Evolutionary conservation across 768 basidiomycete species (phyloP), one percentile per base, ranked within the genome.

Genomic region (Cystoderma amianthinum): DNA sequence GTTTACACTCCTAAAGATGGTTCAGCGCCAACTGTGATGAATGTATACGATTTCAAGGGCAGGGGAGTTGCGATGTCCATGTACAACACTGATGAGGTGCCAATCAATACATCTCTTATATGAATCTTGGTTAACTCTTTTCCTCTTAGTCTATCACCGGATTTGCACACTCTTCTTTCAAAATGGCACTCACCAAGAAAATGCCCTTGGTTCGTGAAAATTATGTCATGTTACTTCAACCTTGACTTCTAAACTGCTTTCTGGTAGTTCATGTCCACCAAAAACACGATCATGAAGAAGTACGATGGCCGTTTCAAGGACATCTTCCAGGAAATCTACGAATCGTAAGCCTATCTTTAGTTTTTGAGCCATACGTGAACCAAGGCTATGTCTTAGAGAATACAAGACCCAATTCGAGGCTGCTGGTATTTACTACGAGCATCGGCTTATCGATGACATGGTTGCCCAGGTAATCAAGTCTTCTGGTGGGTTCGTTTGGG

Each of bases 261-360:
- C 11, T 17, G 18, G 16, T 39, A 88, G 80, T 97, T 94, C 74
- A 80, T 98, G 87, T 93, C 90, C 9, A 98, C 95, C 32, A 97
- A 99, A 71, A 98, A 95, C 67, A 95, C 91, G 17, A 94, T 95
- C 64, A 57, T 95, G 57, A 95, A 99, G 71, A 93, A 85, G 59
- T 99, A 99, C 61, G 96, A 98, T 56, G 96, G 96, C 33, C 80
- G 94, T 21, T 99, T 98, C 80, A 99, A 99, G 72, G 96, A 99
- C 55, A 93, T 95, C 58, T 96, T 99, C 82, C 82, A 97, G 62
- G 92, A 96, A 55, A 83, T 97, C 54, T 99, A 91, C 60, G 89
- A 95, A 5, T 54, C 68, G 71, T 78, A 43, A 40, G 73, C 66
- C 30, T 24, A 10, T 17, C 23, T n/a, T n/a, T n/a, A n/a, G n/a